phyloP scores from a whole-genome alignment of 192 early-diverging fungal genomes.

The Mortierella hygrophila region DNA sequence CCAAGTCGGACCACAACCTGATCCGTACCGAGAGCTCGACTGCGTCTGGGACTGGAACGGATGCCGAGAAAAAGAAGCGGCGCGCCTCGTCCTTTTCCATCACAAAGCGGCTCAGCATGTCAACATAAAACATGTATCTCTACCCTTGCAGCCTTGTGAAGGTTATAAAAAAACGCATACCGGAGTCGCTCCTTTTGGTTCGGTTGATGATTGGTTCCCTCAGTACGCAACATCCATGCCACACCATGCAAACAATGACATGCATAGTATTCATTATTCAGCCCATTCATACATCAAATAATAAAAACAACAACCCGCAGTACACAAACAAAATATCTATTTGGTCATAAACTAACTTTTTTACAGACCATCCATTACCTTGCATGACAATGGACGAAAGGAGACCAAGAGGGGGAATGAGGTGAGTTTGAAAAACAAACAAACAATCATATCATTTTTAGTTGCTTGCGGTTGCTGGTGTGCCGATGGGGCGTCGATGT shows the following conservation, averaged over 20 bases:
- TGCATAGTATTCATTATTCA: neutral
- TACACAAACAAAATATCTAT: neutral
- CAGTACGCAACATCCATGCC: neutral
- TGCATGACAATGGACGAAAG: neutral
- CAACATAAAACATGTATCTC: neutral
- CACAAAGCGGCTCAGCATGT: conserved; percentile 5
- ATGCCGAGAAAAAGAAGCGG: neutral
- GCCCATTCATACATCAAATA: neutral
- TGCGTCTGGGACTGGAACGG: neutral
- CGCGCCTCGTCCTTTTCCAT: conserved; percentile 16
- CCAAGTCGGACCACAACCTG: conserved; percentile 5
- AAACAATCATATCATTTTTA: neutral
- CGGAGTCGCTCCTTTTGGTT: no score
- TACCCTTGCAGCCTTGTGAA: no score
- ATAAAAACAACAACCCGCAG: neutral
- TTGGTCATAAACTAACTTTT: neutral
- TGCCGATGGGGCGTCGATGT: neutral
- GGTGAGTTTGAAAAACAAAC: neutral
- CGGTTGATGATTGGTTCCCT: no score
- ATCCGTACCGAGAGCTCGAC: neutral
- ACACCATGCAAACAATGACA: neutral
- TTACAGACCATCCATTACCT: neutral
- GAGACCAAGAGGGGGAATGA: neutral
- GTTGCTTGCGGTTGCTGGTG: neutral
- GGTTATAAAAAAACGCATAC: no score